A percentile compares a stretch with the other conserved stretches of the same genome.
Evolutionary conservation across 352 stramenopile genomes (phyloP).

Genomic region (Globisporangium cylindrosporum): DNA sequence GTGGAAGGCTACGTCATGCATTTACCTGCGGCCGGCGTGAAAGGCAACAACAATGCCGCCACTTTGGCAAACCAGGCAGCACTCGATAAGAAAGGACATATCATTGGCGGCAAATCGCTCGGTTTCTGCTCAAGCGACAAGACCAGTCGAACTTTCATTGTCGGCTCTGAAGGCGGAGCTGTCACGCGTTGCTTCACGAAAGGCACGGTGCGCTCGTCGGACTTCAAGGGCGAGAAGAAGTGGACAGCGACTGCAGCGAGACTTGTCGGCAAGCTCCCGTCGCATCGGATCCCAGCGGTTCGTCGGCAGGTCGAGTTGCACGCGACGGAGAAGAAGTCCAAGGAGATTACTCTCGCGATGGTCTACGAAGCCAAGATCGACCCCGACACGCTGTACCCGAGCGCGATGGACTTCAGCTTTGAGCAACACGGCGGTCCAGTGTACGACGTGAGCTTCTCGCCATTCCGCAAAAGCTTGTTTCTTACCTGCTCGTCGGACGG

Average conservation of each 20-base stretch:
- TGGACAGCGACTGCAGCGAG: conserved; percentile 67
- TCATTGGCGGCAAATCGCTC: conserved; percentile 64
- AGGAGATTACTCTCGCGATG: conserved; percentile 62
- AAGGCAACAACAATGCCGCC: conserved; percentile 12
- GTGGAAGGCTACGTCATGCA: conserved; percentile 87
- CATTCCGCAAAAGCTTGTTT: conserved; percentile 82
- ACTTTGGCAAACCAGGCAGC: background rate
- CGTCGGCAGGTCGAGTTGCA: conserved; percentile 67
- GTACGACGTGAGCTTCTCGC: conserved; percentile 77
- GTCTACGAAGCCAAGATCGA: conserved; percentile 80
- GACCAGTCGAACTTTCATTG: conserved; percentile 69
- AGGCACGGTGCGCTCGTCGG: conserved; percentile 40
- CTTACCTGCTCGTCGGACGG: conserved; percentile 78
- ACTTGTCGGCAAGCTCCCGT: conserved; percentile 56
- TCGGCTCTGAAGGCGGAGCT: conserved; percentile 69
- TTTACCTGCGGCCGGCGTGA: conserved; percentile 19
- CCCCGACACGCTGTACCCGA: conserved; percentile 50
- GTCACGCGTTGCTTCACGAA: conserved; percentile 67
- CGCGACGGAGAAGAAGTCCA: conserved; percentile 55
- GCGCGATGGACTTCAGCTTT: conserved; percentile 75
- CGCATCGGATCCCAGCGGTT: conserved; percentile 39
- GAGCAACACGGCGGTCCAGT: conserved; percentile 71
- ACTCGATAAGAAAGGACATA: conserved; percentile 10
- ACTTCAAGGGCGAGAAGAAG: conserved; percentile 80
- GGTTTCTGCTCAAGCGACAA: conserved; percentile 65